Evolutionary conservation across 2,329 filamentous ascomycete species (phyloP), one percentile per base, ranked within the genome.

Genomic region (Apiospora malaysiana): DNA sequence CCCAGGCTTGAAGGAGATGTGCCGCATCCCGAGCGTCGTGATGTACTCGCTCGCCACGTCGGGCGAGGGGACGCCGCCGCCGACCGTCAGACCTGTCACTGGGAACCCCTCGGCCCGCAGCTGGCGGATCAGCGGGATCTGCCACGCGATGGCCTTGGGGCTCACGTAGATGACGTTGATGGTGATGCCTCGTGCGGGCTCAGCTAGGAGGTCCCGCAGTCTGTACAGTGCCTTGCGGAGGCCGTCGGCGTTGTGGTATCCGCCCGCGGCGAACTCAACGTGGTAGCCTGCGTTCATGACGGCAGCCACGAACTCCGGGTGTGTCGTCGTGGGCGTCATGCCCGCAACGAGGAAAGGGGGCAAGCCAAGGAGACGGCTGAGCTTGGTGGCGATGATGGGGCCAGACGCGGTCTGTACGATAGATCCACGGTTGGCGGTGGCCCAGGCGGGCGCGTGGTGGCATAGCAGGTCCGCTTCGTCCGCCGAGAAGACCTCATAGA

Each of bases 161-260:
- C 83, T 86, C 72, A 86, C 85, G 74, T 88, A 88, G 72, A 88
- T 88, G 70, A 88, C 71, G 74, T 88, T 88, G 74, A 86, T 76
- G 1, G 83, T 84, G 74, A 88, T 86, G 71, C 85, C 85, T 70
- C 85, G 84, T 27, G 85, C 86, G 18, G 82, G 78, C 23, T 83
- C 83, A 68, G 84, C 84, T 27, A 78, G 76, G 5, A 78, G 56
- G 27, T 81, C 80, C 51, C 82, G 81, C n/a, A 87, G 79, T 69
- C 83, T 83, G 40, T 75, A 76, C 70, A 87, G 83, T 18, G 85
- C 85, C n/a, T 79, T 78, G 25, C 79, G 82, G 80, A 87, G 82
- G 43, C 79, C 78, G 56, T 79, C 79, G 37, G 82, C 79, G 65
- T 83, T 82, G 76, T 85, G 84, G 78, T 86, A 87, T 45, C 85